Conservation (phyloP, 192 early-diverging fungal genomes). For the Geranomyces michiganensis region DNA sequence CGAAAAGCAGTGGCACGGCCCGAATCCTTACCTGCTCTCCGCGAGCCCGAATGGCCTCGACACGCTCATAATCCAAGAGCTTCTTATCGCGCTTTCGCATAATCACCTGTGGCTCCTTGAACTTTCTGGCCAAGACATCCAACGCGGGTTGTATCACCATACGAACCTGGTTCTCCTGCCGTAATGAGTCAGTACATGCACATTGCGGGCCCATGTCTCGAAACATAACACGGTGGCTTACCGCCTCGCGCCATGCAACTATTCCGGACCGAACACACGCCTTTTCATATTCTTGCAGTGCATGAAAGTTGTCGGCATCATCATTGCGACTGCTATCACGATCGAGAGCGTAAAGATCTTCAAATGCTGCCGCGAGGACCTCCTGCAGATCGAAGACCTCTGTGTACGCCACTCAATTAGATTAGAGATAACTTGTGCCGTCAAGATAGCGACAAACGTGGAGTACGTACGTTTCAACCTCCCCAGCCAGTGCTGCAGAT, state of each 20-base stretch:
- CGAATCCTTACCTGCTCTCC: conserved; percentile 54
- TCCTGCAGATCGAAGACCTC: conserved; percentile 61
- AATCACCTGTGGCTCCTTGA: conserved; percentile 68
- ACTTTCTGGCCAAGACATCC: conserved; percentile 28
- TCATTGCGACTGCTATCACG: not conserved
- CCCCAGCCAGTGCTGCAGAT: conserved; percentile 35
- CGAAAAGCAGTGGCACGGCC: not conserved
- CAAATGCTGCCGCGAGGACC: conserved; percentile 51
- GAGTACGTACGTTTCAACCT: conserved; percentile 23
- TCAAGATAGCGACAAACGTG: not conserved
- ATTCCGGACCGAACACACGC: conserved; percentile 24
- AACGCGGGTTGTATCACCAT: conserved; percentile 37
- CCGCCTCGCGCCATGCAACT: conserved; percentile 25
- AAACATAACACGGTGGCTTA: not conserved
- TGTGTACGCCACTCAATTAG: not conserved
- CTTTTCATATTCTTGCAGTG: conserved; percentile 26
- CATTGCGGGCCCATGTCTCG: not conserved
- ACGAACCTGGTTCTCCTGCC: conserved; percentile 9
- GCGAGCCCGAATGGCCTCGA: conserved; percentile 56
- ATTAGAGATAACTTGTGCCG: not conserved
- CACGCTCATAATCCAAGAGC: conserved; percentile 72
- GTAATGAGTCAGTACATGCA: not conserved
- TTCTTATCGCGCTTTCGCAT: conserved; percentile 77
- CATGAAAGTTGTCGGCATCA: conserved; percentile 9
- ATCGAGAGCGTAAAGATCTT: conserved; percentile 58